phyloP scores from a whole-genome alignment of 257 asterid species.

The Solanum pinnatisectum region DNA sequence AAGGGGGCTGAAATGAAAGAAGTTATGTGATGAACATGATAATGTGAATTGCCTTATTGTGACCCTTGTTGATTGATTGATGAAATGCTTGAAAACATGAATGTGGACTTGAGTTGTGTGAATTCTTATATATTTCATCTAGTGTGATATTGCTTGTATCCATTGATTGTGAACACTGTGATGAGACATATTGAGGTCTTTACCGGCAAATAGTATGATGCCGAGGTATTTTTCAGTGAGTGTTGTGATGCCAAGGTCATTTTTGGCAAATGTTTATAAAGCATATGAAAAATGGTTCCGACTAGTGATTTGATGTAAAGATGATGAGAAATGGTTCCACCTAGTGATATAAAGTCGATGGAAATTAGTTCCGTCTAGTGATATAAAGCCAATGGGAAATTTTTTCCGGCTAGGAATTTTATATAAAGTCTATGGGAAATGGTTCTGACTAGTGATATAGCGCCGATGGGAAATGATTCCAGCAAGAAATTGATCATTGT shows the following conservation, averaged over 20 bases:
- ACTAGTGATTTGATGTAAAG: not conserved
- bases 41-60: not conserved
- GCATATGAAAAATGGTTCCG: not conserved
- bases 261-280: not conserved
- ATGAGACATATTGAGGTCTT: not conserved
- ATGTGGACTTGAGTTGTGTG: not conserved
- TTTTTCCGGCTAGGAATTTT: fast-evolving
- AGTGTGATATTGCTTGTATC: not conserved
- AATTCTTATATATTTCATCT: no score
- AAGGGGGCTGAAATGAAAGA: not conserved
- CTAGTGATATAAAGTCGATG: no score
- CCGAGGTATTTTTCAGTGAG: not conserved
- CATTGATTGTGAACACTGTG: not conserved
- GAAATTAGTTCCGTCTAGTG: not conserved
- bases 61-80: not conserved
- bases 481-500: not conserved
- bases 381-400: no score
- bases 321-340: not conserved
- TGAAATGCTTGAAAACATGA: not conserved
- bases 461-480: not conserved
- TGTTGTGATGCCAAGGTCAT: not conserved
- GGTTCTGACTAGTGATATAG: no score
- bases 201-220: no score
- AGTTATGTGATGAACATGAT: not conserved
- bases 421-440: no score